A percentile compares a stretch with the other conserved stretches of the same genome.
phyloP scores from a whole-genome alignment of 176 grass and related monocot species.

The Aegilops sharonensis region DNA sequence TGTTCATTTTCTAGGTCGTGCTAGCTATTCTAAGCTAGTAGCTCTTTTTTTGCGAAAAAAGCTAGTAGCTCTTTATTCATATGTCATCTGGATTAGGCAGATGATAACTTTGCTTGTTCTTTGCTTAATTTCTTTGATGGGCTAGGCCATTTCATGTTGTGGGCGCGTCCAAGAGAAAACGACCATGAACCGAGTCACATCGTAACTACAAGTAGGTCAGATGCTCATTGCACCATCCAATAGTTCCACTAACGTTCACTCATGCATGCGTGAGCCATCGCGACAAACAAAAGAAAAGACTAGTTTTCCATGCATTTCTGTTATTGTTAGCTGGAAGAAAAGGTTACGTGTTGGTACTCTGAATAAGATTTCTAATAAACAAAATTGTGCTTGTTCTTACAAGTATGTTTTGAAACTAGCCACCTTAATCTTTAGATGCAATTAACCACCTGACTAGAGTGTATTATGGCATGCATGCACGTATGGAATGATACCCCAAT shows the following conservation, averaged over 20 bases:
- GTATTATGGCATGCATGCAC: background rate
- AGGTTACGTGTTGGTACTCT: too few species aligned
- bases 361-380: too few species aligned
- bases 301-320: background rate
- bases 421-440: too few species aligned
- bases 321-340: too few species aligned
- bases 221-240: slow-evolving; percentile 30
- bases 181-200: background rate
- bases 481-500: background rate
- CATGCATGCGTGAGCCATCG: background rate
- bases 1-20: background rate
- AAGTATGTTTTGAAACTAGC: too few species aligned
- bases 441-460: too few species aligned
- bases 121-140: background rate
- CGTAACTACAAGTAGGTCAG: slow-evolving; percentile 34
- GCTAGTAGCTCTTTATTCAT: background rate
- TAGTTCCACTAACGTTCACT: slow-evolving; percentile 33
- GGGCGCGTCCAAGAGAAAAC: background rate
- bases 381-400: too few species aligned
- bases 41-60: background rate
- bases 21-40: background rate
- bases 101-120: background rate
- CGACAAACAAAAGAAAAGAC: background rate
- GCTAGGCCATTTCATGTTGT: background rate
- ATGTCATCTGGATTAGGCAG: background rate